phyloP scores from a whole-genome alignment of 1,284 basidiomycete genomes.

The Ceratobasidium sp. region DNA sequence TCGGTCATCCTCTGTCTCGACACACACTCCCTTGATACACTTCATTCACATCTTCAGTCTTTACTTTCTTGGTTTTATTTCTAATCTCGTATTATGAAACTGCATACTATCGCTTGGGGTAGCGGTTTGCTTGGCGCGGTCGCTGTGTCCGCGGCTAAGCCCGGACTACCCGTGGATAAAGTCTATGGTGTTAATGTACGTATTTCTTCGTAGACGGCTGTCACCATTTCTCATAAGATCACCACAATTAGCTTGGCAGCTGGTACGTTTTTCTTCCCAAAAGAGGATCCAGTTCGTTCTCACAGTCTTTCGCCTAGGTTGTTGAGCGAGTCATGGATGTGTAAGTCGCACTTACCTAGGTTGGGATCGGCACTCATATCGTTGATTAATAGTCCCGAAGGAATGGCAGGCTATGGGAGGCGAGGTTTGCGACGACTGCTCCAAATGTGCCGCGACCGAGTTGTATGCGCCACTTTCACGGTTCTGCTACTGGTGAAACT shows the following conservation, averaged over 20 bases:
- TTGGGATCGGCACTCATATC: background rate
- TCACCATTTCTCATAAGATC: background rate
- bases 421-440: slow-evolving; percentile 66
- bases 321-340: slow-evolving; percentile 76
- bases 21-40: background rate
- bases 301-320: slow-evolving; percentile 61
- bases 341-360: too few relatives aligned
- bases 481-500: too few relatives aligned
- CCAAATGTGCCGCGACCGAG: slow-evolving; percentile 70
- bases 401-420: slow-evolving; percentile 79
- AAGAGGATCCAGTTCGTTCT: background rate
- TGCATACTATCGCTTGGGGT: background rate
- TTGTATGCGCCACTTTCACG: slow-evolving; percentile 61
- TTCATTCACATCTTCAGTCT: background rate
- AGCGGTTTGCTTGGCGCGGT: background rate
- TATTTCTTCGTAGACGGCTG: too few relatives aligned
- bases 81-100: background rate
- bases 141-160: background rate
- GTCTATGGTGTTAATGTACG: slow-evolving; percentile 73
- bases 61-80: background rate
- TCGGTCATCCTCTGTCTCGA: too few relatives aligned
- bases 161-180: slow-evolving; percentile 55
- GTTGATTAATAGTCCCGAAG: slow-evolving; percentile 59
- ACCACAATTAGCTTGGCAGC: slow-evolving; percentile 6
- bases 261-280: slow-evolving; percentile 59